Evolutionary conservation across 331 rosid genomes (phyloP), one percentile per base, ranked within the genome.

Genomic region (Malus hybrid): DNA sequence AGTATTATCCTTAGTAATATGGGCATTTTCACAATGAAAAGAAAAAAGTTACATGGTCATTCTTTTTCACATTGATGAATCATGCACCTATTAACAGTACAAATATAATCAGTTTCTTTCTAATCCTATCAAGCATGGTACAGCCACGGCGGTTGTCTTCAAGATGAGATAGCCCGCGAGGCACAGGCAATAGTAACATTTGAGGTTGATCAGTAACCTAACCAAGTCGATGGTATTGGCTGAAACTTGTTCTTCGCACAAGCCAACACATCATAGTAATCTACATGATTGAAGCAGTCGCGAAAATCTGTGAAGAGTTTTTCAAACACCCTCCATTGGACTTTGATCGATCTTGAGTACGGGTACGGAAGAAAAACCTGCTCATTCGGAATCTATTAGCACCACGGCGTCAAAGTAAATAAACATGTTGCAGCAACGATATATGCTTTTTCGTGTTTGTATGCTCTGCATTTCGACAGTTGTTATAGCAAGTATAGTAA

Each of bases 261-360:
- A 66, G 86, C 86, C 87, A 90, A 74, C 64, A 87, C 82, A 70
- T 89, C 95, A 73, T 83, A 89, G 79, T 93, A 89, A 77, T 93
- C 95, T 54, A 68, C 77, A 68, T 67, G 77, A 78, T 66, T 82
- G 82, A 93, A 87, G 87, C 91, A 90, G 86, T 93, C 96, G 34
- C 96, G 89, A 74, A 90, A 88, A 83, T 90, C 96, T 2, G 95
- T 90, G 85, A 90, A 89, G 63, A 93, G 96, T 88, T 89, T 93
- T 79, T 90, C 95, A 78, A 84, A 90, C 86, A 93, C 95, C 90
- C 83, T 87, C 98, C 98, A 87, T 50, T 93, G 93, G 33, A 90
- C 93, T 83, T 81, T 80, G 54, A 78, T 66, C 7, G 96, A 87
- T 79, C 80, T 85, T 4, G 91, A 79, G 79, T 90, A 90, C 1